Base-by-base conservation (phyloP, 108 stramenopile genomes). In the Cylindrotheca closterium region DNA sequence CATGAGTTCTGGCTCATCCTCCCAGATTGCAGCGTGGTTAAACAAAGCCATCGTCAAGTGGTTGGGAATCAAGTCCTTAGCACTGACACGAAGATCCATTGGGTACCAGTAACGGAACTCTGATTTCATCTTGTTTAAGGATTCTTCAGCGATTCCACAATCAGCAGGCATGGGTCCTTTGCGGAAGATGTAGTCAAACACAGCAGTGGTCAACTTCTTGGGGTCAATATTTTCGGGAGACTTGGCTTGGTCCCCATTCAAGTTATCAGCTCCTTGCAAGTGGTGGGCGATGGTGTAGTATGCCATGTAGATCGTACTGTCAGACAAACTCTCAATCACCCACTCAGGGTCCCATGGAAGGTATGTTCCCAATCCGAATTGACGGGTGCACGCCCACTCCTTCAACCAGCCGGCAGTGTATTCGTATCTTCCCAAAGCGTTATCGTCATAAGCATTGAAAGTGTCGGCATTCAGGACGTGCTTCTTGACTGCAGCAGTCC, bases 291-390 rank as follows among this genome's bases (percentile, higher is more conserved):
- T 92, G 2, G 97, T 95, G 76, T 99, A 99, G 74, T 93, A 99
- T 15, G 98, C 89, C 98, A 99, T 99, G 87, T 99, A 98, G 60
- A 99, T 97, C 33, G 98, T 99, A 68, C 88, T 91, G 79, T 99
- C 98, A 46, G 93, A 93, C 46, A 98, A 79, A 68, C 90, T 92
- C 71, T 99, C 98, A 74, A 99, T 99, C 19, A 99, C 96, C 91
- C 95, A 99, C 51, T 76, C 70, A 60, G 84, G 82, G 77, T 99
- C 98, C 98, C 98, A 99, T 5, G 98, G 98, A 33, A 99, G 70
- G 55, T 71, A 78, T 5, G 98, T 98, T 58, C 98, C 98, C 45
- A 99, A 82, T 24, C 98, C 98, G 69, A 99, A 99, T 51, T 93
- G 88, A 21, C 98, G 76, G 18, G 94, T 94, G 80, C 98, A 99